Base-by-base conservation (phyloP, 148 eudicot genomes). In the Polygonum aviculare region DNA sequence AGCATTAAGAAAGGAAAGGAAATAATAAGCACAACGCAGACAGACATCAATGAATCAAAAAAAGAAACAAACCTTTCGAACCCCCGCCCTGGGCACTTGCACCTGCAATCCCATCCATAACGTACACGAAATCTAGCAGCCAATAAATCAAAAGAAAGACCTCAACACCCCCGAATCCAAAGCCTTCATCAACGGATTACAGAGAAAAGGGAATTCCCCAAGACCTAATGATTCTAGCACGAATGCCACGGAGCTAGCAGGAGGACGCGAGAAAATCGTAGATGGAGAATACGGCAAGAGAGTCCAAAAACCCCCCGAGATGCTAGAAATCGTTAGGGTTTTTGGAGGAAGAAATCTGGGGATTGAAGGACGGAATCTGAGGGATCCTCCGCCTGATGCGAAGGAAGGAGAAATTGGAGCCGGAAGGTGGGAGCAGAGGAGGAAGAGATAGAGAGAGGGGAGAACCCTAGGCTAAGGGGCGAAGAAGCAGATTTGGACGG, bases 21-120 rank as follows among this genome's bases (percentile, higher is more conserved):
- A 72, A 47, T 22, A 72, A 5, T 14, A 26, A 31, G 76, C 62
- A 48, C 36, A 74, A 12, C 16, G 59, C n/a, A 26, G 18, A 74
- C n/a, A 78, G 73, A 72, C 60, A 75, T 47, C 41, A 26, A 44
- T 55, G 5, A 35, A 72, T 12, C 18, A 16, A 33, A 38, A 67
- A 35, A 16, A 45, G 36, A 73, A 71, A 78, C 79, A 33, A 76
- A 78, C 84, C 81, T 78, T 77, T 50, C 0, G 84, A 82, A 79
- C 73, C 76, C 12, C 77, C 79, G 54, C 73, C 81, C 47, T 57
- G 72, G 69, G 76, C 33, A 75, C 69, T 39, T 51, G 38, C 77
- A 40, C 33, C 77, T 55, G 62, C 77, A 75, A 75, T 57, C 8
- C 59, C 77, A 55, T 75, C 77, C 77, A 75, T 75, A 38, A 18